Conservation (phyloP, 2,329 filamentous ascomycete species). For the Teratosphaeria epicoccoides region DNA sequence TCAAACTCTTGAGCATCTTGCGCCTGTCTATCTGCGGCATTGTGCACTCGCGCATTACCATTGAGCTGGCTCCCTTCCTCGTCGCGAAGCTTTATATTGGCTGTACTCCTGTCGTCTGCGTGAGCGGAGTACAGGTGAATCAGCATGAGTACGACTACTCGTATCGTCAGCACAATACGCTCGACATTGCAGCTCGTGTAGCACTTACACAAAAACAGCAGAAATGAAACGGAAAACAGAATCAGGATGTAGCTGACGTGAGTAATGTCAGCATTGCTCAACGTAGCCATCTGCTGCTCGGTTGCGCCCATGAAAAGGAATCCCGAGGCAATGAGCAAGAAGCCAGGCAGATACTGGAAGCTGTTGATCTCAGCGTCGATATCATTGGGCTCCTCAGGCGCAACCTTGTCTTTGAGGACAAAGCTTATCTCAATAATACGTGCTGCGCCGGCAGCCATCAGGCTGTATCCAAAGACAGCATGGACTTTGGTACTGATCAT, state of each 20-base stretch:
- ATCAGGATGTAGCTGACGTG: constrained; percentile 90
- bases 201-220: constrained; percentile 70
- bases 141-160: constrained; percentile 65
- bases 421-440: constrained; percentile 89
- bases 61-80: constrained; percentile 25
- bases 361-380: constrained; percentile 41
- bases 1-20: constrained; percentile 88
- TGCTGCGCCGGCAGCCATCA: constrained; percentile 79
- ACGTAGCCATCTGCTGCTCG: constrained; percentile 83
- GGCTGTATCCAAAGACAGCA: constrained; percentile 79
- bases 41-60: constrained; percentile 32
- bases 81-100: constrained; percentile 22
- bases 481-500: constrained; percentile 82
- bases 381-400: constrained; percentile 21
- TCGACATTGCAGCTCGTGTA: constrained; percentile 1
- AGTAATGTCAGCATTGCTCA: constrained; percentile 64
- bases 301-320: constrained; percentile 97
- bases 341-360: constrained; percentile 28
- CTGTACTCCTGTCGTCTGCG: constrained; percentile 31
- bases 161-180: constrained; percentile 1
- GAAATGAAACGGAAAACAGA: constrained; percentile 77
- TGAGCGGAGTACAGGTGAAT: constrained; percentile 69
- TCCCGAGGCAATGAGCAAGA: constrained; percentile 74
- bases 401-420: constrained; percentile 60
- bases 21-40: constrained; percentile 43